Evolutionary conservation across 169 alveolate species (phyloP).

Genomic region (Ichthyophthirius multifiliis): DNA sequence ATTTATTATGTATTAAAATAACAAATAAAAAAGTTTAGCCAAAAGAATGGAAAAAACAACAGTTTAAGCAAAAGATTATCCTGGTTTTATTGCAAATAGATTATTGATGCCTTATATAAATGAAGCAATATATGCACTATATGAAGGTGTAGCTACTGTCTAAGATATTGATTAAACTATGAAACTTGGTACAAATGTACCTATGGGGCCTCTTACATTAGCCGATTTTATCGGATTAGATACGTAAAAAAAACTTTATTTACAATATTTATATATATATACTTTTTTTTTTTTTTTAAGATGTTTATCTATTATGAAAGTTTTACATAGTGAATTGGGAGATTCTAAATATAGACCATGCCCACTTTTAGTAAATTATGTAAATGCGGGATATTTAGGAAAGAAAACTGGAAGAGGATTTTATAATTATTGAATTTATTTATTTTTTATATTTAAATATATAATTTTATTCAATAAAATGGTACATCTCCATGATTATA

Average conservation of each 20-base stretch:
- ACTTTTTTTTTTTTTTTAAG: not conserved
- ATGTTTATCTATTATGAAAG: constrained; percentile 75
- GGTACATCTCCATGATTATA: not conserved
- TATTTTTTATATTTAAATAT: not conserved
- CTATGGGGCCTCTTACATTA: constrained; percentile 92
- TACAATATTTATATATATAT: not conserved
- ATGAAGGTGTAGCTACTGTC: constrained; percentile 77
- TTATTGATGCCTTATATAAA: constrained; percentile 88
- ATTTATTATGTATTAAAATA: not conserved
- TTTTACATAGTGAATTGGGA: constrained; percentile 86
- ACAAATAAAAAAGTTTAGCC: constrained; percentile 29
- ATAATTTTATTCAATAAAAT: not conserved
- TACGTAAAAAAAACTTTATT: constrained; percentile 35
- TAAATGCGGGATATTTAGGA: constrained; percentile 91
- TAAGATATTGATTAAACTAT: constrained; percentile 88
- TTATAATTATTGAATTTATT: constrained; percentile 62
- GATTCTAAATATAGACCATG: constrained; percentile 91
- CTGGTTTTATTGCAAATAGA: constrained; percentile 90
- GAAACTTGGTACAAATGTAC: constrained; percentile 91
- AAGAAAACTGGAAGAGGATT: constrained; percentile 88
- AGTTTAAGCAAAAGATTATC: constrained; percentile 67
- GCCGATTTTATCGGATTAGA: constrained; percentile 93
- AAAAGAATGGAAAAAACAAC: constrained; percentile 59
- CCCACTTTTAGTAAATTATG: constrained; percentile 86
- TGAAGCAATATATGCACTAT: constrained; percentile 82